phyloP scores from a whole-genome alignment of 345 rosid genomes.

The Heritiera fomes region DNA sequence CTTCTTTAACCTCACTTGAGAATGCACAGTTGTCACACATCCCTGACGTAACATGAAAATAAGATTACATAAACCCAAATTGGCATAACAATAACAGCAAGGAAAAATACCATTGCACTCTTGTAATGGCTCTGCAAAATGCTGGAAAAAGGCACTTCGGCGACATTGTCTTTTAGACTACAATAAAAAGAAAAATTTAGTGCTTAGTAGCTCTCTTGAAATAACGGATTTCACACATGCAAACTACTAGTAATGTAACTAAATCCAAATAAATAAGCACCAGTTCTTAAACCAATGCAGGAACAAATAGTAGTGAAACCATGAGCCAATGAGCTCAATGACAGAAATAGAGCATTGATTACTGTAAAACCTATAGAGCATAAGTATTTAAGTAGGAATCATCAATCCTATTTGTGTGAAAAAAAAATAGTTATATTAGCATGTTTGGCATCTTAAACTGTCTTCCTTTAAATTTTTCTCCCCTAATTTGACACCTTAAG shows the following conservation, averaged over 20 bases:
- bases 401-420: not conserved
- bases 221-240: slow-evolving; percentile 1
- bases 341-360: slow-evolving; percentile 3
- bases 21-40: slow-evolving; percentile 93
- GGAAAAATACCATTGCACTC: slow-evolving; percentile 77
- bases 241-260: not conserved
- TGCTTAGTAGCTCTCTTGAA: slow-evolving; percentile 9
- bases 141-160: slow-evolving; percentile 69
- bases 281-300: not conserved
- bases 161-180: slow-evolving; percentile 88
- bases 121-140: slow-evolving; percentile 86
- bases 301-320: not conserved
- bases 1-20: slow-evolving; percentile 63
- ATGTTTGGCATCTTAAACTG: not conserved
- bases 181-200: slow-evolving; percentile 20
- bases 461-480: not conserved
- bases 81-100: slow-evolving; percentile 10
- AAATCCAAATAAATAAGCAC: slow-evolving; percentile 12
- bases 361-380: not conserved
- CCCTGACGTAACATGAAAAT: slow-evolving; percentile 46
- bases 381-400: not conserved
- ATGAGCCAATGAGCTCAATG: slow-evolving; percentile 1
- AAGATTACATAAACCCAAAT: slow-evolving; percentile 15
- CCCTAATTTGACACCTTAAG: not conserved
- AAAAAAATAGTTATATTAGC: not conserved